Base-by-base conservation (phyloP, 2,329 filamentous ascomycete species). In the Ramularia endophylla region DNA sequence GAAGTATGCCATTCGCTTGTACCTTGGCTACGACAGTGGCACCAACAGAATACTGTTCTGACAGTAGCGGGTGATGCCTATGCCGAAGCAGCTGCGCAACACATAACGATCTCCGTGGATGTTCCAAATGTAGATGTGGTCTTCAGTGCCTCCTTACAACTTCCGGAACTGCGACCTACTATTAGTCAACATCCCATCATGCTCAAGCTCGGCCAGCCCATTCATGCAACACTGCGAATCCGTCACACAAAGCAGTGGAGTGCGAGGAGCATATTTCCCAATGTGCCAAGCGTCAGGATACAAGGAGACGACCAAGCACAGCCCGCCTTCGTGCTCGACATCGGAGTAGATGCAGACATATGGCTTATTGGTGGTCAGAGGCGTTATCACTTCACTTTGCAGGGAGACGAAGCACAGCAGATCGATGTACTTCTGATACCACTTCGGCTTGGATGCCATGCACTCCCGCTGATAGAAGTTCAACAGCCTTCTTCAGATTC, bases 361-460 rank as follows among this genome's bases (percentile, higher is more conserved):
- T 97, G 90, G 90, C 76, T 95, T 1, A 69, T 97, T 3, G 89
- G 87, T 16, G 90, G 89, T 0, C 79, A 83, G 31, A 76, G 85
- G 36, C 84, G 86, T 50, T 85, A 83, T 0, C 85, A 87, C 57
- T 94, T 95, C 56, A 74, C 74, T 5, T 78, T 64, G 3, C 57
- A 60, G 55, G 18, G 48, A 5, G 44, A 42, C 3, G 39, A 46
- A 11, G 42, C 41, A n/a, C 34, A 47, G 22, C 65, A 62, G 4
- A 80, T 94, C 48, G 76, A 80, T 0, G 65, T 97, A 6, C 70
- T 94, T 39, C 69, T 97, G 8, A 79, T 97, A 9, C 88, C 92
- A 1, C 73, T 95, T 33, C 77, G 83, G 39, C 73, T 87, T 19
- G 90, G 92, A 1, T 80, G 80, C 58, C 65, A 92, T n/a, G 73